A percentile compares a stretch with the other conserved stretches of the same genome.
Evolutionary conservation across 2,329 filamentous ascomycete species (phyloP).

Genomic region (Claviceps sp.): DNA sequence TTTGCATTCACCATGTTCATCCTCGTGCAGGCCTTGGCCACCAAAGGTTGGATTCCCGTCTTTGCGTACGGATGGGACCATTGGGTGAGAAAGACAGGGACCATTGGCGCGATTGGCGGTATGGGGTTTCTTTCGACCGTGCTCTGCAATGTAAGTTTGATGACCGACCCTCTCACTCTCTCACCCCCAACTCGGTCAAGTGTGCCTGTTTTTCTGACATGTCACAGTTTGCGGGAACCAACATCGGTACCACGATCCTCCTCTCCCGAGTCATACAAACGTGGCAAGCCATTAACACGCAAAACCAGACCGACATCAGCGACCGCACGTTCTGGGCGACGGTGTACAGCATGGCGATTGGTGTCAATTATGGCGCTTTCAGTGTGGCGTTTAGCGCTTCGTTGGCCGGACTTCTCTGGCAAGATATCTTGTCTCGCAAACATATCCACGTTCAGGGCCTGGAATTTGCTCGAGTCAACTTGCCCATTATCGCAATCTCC

Average conservation of each 20-base stretch:
- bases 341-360: conserved; percentile 61
- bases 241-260: conserved; percentile 64
- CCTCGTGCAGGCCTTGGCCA: conserved; percentile 58
- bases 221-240: conserved; percentile 57
- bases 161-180: background rate
- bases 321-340: conserved; percentile 61
- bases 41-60: conserved; percentile 60
- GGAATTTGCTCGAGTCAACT: conserved; percentile 56
- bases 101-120: conserved; percentile 52
- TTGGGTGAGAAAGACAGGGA: conserved; percentile 58
- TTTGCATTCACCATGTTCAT: conserved; percentile 67
- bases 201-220: background rate
- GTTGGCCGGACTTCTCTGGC: conserved; percentile 58
- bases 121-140: conserved; percentile 63
- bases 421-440: conserved; percentile 55
- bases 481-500: conserved; percentile 56
- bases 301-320: conserved; percentile 34
- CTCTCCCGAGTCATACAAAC: conserved; percentile 56
- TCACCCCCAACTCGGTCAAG: background rate
- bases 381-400: conserved; percentile 60
- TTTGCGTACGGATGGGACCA: conserved; percentile 64
- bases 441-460: conserved; percentile 49
- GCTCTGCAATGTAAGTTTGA: conserved; percentile 52
- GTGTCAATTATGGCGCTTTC: conserved; percentile 64
- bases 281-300: conserved; percentile 47